Base-by-base conservation (phyloP, 208 protist species). In the Polymyxa betae region DNA sequence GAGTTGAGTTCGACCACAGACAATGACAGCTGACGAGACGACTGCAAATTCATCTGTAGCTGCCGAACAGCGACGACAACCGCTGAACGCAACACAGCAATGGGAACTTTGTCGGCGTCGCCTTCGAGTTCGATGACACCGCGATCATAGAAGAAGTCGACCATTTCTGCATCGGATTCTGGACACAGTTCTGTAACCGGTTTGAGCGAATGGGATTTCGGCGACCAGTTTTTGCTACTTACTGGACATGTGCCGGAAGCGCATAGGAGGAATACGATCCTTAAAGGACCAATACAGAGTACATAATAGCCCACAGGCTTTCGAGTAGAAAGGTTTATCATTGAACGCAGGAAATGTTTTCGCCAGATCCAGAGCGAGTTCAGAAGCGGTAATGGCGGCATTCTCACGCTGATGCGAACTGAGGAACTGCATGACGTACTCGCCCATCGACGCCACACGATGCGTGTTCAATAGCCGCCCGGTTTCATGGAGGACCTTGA, bases 341-440 rank as follows among this genome's bases (percentile, higher is more conserved):
- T 82, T 82, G n/a, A 82, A 82, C n/a, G 35, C 72, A 35, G 72
- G 72, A n/a, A 82, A 82, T 43, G 72, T 82, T 5, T 5, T 16
- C n/a, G 72, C 72, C 72, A 82, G n/a, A 35, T 38, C 16, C n/a
- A 20, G n/a, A 5, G 29, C 54, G 54, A 66, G 20, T 16, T 66
- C 54, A 29, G 54, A 16, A 66, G 54, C 54, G 54, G 54, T 29
- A 29, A 16, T 32, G 54, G 54, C 29, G 20, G 20, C 54, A n/a
- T n/a, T n/a, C n/a, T n/a, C n/a, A n/a, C n/a, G n/a, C n/a, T n/a
- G n/a, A n/a, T n/a, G n/a, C n/a, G n/a, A n/a, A n/a, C n/a, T n/a
- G n/a, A n/a, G n/a, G n/a, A n/a, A n/a, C n/a, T n/a, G n/a, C n/a
- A n/a, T n/a, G n/a, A n/a, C n/a, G n/a, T n/a, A 35, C 16, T 35